Evolutionary conservation across 208 protist genomes (phyloP), one percentile per base, ranked within the genome.

Genomic region (Willaertia magna): DNA sequence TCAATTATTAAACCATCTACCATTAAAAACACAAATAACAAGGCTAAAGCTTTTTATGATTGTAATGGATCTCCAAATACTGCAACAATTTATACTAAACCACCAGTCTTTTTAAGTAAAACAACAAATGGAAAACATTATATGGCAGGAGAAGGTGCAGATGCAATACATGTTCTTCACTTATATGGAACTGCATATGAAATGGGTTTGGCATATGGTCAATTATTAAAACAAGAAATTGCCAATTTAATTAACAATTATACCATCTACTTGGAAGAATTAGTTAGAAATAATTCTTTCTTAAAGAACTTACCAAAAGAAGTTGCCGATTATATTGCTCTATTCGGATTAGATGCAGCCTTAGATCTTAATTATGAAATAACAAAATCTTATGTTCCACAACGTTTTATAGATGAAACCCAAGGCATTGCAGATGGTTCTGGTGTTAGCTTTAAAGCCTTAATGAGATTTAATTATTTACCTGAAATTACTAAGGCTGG

Each of bases 81-180:
- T 9, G 26, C 51, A 9, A 49, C 84, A 40, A 85, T 89, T 42
- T 48, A 75, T 82, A 85, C 84, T 11, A 39, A 18, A 26, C 14
- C 84, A 18, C 85, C 87, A 4, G 22, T 44, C 30, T 79, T 90
- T 79, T 51, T 90, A n/a, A 44, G 44, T 22, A 44, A 43, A 0
- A 84, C 86, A 22, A 47, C 42, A 7, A 90, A 90, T 79, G 88
- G 84, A n/a, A 88, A 89, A 85, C 84, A 87, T 22, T 90, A 84
- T 83, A 48, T 59, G 26, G 86, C 85, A 9, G 86, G 87, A 26
- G 40, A 74, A 4, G 74, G 44, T 34, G 84, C 79, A 42, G 85
- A 87, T 74, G 12, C 16, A 6, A 76, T 88, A 22, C 52, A 82
- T 74, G 12, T 90, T 22, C 26, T 90, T 26, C 88, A 90, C 55